Base-by-base conservation (phyloP, 306 rosid genomes). In the Benincasa hispida region DNA sequence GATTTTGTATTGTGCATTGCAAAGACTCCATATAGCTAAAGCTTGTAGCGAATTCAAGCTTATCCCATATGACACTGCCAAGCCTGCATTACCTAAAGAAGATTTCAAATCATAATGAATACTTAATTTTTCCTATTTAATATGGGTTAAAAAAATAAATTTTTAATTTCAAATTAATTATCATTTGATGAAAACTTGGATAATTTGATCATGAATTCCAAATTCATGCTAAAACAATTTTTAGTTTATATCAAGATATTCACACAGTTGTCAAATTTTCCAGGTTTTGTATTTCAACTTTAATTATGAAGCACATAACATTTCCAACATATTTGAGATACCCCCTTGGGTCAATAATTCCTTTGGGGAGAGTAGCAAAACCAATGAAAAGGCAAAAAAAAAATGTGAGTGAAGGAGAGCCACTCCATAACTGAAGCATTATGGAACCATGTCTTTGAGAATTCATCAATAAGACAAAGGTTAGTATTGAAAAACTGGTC, bases 351-450 rank as follows among this genome's bases (percentile, higher is more conserved):
- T 87, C 84, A 59, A 93, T 91, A 53, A 88, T 63, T 84, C 96
- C 98, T 91, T 88, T 89, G 0, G 98, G 96, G 55, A 93, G 91
- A 75, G 84, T 87, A 93, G 83, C 84, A 93, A 76, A 74, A 93
- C 85, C 75, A 91, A 77, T 14, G 96, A 91, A 84, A 88, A 91
- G 82, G 93, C 97, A 72, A 93, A 93, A 55, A 93, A 93, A 72
- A 93, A 93, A 82, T 93, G 88, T 17, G 98, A 93, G 97, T 88
- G 88, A 81, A 93, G 63, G 98, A 91, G 32, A 91, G 98, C 98
- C 98, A 93, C 78, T 91, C 98, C 98, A 93, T 91, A 25, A 92
- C 97, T 32, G 98, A 87, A 8, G 83, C 81, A 42, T 89, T 93
- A 66, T 93, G 96, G 79, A 93, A 91, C 97, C 98, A 91, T n/a